Conservation (phyloP, 345 rosid species). For the Brassica nigra region DNA sequence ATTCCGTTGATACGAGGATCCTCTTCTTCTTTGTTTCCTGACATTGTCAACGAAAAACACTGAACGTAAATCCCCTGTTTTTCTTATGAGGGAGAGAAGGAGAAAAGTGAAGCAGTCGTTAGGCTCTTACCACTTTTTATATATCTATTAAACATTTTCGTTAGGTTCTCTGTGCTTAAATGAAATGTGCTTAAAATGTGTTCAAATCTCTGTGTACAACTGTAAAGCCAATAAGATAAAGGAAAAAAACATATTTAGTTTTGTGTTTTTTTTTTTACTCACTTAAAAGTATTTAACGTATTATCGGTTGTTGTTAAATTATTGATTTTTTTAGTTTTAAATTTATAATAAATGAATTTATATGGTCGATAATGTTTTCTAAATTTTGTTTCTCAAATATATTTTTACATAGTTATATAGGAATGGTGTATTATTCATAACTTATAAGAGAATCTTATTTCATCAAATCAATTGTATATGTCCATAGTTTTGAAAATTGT, state of each 20-base stretch:
- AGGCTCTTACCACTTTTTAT: slow-evolving; percentile 32
- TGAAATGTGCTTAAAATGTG: slow-evolving; percentile 36
- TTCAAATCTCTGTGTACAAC: slow-evolving; percentile 23
- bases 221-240: slow-evolving; percentile 4
- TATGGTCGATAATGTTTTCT: background rate
- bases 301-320: background rate
- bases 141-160: slow-evolving; percentile 7
- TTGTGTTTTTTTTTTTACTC: too few relatives aligned
- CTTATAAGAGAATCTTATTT: background rate
- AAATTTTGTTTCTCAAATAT: background rate
- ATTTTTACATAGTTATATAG: background rate
- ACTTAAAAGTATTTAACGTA: background rate
- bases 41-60: slow-evolving; percentile 55
- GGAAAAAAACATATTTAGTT: background rate
- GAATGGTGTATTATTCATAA: background rate
- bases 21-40: slow-evolving; percentile 50
- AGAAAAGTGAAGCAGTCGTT: slow-evolving; percentile 30
- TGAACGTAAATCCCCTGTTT: slow-evolving; percentile 11
- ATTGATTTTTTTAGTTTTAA: background rate
- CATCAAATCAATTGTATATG: background rate
- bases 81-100: slow-evolving; percentile 21
- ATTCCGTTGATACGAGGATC: slow-evolving; percentile 80
- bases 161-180: slow-evolving; percentile 22
- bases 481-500: background rate
- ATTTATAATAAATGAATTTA: background rate